Conservation (phyloP, 2,329 filamentous ascomycete species). For the Exophiala dermatitidis region DNA sequence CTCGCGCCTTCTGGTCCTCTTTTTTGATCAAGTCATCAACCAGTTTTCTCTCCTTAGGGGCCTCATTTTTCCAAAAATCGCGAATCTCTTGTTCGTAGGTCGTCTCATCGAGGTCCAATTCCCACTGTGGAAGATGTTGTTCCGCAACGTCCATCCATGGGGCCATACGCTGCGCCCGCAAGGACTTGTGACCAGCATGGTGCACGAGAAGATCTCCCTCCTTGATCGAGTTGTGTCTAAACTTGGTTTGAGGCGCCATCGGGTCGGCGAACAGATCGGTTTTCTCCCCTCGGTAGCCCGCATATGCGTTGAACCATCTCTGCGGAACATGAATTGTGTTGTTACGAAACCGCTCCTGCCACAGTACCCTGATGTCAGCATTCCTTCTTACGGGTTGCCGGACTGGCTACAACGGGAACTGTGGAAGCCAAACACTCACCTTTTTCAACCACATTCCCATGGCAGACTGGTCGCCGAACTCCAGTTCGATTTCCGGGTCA, state of each 20-base stretch:
- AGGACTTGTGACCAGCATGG: slow-evolving; percentile 29
- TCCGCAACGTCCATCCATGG: slow-evolving; percentile 30
- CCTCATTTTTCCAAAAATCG: slow-evolving; percentile 31
- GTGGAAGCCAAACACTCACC: not conserved
- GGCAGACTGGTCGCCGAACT: slow-evolving; percentile 25
- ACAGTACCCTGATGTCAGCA: not conserved
- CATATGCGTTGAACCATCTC: slow-evolving; percentile 24
- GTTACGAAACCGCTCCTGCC: slow-evolving; percentile 9
- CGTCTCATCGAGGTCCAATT: slow-evolving; percentile 27
- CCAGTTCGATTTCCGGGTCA: slow-evolving; percentile 26
- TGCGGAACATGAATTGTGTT: slow-evolving; percentile 21
- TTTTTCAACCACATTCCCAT: slow-evolving; percentile 14
- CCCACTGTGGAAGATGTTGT: slow-evolving; percentile 23
- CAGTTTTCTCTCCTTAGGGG: slow-evolving; percentile 9
- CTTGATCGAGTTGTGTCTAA: slow-evolving; percentile 7
- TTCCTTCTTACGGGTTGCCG: not conserved
- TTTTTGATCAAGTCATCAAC: slow-evolving; percentile 6
- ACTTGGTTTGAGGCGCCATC: slow-evolving; percentile 8
- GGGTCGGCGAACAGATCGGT: slow-evolving; percentile 10
- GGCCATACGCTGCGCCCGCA: slow-evolving; percentile 29
- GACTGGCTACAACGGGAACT: not conserved
- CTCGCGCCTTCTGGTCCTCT: not conserved
- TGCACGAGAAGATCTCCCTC: slow-evolving; percentile 32
- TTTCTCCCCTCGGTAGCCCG: slow-evolving; percentile 4
- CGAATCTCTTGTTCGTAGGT: slow-evolving; percentile 23